Conservation (phyloP, 2,329 filamentous ascomycete genomes). For the Pseudopyrenochaeta lycopersici region DNA sequence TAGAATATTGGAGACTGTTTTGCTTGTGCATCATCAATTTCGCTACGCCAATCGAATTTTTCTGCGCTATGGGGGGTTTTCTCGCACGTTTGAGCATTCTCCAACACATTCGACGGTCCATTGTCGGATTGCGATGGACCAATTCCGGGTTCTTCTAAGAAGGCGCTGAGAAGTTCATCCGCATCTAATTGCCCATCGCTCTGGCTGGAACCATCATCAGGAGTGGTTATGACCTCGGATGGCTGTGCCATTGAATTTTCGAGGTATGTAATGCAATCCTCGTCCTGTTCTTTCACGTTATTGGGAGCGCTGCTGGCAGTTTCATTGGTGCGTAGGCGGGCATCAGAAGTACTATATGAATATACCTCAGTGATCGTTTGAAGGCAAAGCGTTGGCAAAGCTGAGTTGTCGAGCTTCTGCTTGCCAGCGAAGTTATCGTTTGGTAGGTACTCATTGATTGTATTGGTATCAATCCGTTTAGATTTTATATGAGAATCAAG, state of each 20-base stretch:
- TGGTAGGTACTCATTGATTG: neutral
- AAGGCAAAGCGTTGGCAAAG: neutral
- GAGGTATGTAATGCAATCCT: neutral
- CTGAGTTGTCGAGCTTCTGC: conserved; percentile 9
- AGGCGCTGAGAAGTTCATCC: neutral
- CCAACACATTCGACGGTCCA: neutral
- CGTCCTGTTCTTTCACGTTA: neutral
- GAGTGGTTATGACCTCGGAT: neutral
- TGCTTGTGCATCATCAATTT: neutral
- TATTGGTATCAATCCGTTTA: neutral
- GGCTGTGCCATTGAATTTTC: neutral
- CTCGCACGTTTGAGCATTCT: neutral
- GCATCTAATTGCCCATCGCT: neutral
- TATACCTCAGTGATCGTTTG: conserved; percentile 14
- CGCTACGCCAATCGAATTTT: neutral
- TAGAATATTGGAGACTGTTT: conserved; percentile 4
- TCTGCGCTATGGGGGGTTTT: neutral
- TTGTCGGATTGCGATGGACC: neutral
- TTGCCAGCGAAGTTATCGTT: conserved; percentile 5
- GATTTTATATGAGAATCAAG: conserved; percentile 3
- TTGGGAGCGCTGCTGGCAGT: neutral
- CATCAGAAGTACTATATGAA: too few relatives aligned
- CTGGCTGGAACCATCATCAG: neutral
- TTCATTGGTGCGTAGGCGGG: neutral
- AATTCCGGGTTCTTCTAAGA: conserved; percentile 3